A percentile compares a stretch with the other conserved stretches of the same genome.
Conservation (phyloP, 2,329 filamentous ascomycete genomes). For the Cadophora gregata region DNA sequence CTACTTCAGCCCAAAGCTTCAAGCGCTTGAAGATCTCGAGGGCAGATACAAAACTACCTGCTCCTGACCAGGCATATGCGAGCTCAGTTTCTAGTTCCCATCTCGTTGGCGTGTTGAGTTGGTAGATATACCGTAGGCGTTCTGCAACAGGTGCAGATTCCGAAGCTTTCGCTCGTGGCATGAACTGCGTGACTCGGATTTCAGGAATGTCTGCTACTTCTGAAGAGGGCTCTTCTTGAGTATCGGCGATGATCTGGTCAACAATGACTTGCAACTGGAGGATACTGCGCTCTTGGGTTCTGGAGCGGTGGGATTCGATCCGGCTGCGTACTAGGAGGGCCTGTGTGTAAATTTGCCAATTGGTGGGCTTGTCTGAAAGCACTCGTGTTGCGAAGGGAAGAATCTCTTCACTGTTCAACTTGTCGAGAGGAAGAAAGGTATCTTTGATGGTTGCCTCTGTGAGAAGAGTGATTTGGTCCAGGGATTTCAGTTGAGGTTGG, state of each 20-base stretch:
- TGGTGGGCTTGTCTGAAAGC: constrained; percentile 84
- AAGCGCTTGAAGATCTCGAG: constrained; percentile 95
- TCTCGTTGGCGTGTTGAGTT: constrained; percentile 80
- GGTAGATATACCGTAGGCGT: constrained; percentile 82
- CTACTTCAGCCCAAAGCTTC: constrained; percentile 93
- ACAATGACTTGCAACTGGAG: constrained; percentile 94
- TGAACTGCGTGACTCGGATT: constrained; percentile 73
- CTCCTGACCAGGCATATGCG: constrained; percentile 86
- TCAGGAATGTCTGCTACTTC: constrained; percentile 45
- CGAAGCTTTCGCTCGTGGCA: constrained; percentile 74
- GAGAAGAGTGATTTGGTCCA: constrained; percentile 90
- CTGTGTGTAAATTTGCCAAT: constrained; percentile 98
- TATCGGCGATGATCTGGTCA: constrained; percentile 93
- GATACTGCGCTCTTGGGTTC: constrained; percentile 87
- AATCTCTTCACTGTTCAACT: constrained; percentile 91
- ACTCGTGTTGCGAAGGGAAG: constrained; percentile 90
- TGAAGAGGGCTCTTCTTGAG: constrained; percentile 46
- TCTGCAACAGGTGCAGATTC: constrained; percentile 81
- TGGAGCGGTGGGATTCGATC: constrained; percentile 85
- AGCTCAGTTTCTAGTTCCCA: constrained; percentile 97
- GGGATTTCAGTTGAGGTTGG: constrained; percentile 80
- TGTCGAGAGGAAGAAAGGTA: constrained; percentile 80
- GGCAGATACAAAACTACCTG: constrained; percentile 87
- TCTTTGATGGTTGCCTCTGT: constrained; percentile 90
- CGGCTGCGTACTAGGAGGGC: constrained; percentile 87